Base-by-base conservation (phyloP, 768 basidiomycete species). In the Sutorius australiensis region DNA sequence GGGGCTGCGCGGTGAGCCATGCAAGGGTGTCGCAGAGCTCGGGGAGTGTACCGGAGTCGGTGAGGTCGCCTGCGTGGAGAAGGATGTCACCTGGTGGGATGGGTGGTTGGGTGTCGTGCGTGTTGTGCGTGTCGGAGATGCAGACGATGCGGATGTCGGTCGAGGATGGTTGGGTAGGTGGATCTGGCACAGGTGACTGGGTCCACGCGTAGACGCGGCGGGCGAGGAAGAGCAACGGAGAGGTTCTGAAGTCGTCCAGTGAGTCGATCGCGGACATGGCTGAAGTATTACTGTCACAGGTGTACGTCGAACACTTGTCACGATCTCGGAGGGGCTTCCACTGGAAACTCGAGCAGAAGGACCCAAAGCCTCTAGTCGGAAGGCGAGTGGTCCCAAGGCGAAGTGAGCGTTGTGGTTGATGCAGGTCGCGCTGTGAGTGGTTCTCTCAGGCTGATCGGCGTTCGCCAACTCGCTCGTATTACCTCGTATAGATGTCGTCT, bases 1-100 rank as follows among this genome's bases (percentile, higher is more conserved):
- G 72, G 24, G 75, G 67, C 24, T 69, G 70, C 12, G 45, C 50
- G 48, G 37, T 58, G 8, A 70, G 59, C 73, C 71, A 73, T 8
- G 55, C 44, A 2, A 77, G 63, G 14, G 62, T 63, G 11, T 53
- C 51, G 33, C 58, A 48, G 14, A 75, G 61, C 48, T 76, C 71
- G 27, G 55, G n/a, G 11, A 47, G 43, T 16, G 71, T 69, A 2
- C 76, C 72, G 4, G 67, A 70, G 19, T 70, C 58, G 9, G 75
- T 74, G 32, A 76, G 67, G 53, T 76, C 72, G 11, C 73, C 76
- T 5, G 74, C 65, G 42, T 76, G 74, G 41, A 77, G 70, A 34
- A 76, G 67, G 43, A 76, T 69, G 57, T 77, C 73, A 48, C 74
- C 75, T 28, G 54, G 27, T 39, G 75, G 75, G 33, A 75, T 57